A percentile compares a stretch with the other conserved stretches of the same genome.
phyloP scores from a whole-genome alignment of 257 asterid genomes.

The Leptodermis oblonga region DNA sequence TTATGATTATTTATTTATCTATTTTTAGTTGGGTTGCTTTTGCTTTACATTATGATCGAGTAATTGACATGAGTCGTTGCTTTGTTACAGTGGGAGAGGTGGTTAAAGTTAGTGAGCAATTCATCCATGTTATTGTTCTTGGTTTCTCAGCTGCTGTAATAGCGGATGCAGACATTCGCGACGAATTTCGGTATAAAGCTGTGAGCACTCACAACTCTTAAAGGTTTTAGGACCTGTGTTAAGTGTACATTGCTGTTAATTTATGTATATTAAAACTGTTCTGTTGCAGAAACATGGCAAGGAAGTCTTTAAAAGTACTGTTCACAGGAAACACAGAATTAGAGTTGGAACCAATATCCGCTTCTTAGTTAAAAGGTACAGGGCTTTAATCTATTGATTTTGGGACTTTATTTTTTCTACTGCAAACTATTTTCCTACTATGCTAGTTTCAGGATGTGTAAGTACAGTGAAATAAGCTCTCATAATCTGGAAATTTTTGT shows the following conservation, averaged over 20 bases:
- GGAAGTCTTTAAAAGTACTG: conserved; percentile 49
- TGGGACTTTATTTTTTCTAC: neutral
- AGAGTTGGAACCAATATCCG: conserved; percentile 64
- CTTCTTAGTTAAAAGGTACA: conserved; percentile 62
- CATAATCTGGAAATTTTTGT: neutral
- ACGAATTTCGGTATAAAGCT: conserved; percentile 55
- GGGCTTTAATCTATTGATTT: neutral
- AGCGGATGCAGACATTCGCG: conserved; percentile 56
- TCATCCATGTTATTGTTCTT: conserved; percentile 67
- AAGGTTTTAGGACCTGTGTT: conserved; percentile 4
- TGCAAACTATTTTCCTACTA: neutral
- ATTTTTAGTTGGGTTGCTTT: neutral
- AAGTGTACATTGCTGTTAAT: neutral
- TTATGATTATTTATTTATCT: neutral
- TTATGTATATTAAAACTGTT: neutral
- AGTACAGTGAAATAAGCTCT: neutral
- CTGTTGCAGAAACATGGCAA: conserved; percentile 54
- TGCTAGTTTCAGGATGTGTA: neutral
- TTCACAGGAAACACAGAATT: conserved; percentile 54
- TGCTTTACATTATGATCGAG: neutral
- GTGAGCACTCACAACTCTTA: conserved; percentile 32
- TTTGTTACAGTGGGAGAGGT: conserved; percentile 69
- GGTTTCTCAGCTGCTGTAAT: conserved; percentile 68
- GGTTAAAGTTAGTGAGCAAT: conserved; percentile 50
- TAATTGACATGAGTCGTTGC: conserved; percentile 4